Percentiles rank a stretch among this genome's conserved stretches.
These are phyloP conservation scores for Ascoidea rubescens DNA, from an alignment of 805 yeast genomes.

Conservation along the genomic window DNA sequence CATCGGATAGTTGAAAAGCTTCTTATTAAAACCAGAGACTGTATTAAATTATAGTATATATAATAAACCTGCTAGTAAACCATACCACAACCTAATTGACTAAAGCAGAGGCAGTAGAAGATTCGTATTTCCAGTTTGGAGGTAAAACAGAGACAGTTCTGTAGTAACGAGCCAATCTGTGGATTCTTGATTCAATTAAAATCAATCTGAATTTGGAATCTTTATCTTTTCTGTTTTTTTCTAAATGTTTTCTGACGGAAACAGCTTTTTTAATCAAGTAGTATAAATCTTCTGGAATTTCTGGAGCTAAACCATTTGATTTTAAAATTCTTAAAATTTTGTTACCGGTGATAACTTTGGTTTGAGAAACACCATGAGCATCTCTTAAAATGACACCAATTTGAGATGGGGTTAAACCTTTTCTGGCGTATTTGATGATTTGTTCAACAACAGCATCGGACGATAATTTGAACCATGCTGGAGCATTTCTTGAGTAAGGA, in stretches of 20 bases:
- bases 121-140: slow-evolving; percentile 99
- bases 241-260: slow-evolving; percentile 99
- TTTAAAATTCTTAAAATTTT: slow-evolving; percentile 98
- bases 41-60: too few relatives aligned
- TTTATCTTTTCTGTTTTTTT: slow-evolving; percentile 99
- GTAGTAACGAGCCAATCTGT: slow-evolving; percentile 99
- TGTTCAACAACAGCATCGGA: slow-evolving; percentile 95
- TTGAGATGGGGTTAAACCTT: slow-evolving; percentile 99
- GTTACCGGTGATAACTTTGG: slow-evolving; percentile 97
- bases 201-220: slow-evolving; percentile 99
- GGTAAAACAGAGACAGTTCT: slow-evolving; percentile 98
- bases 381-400: slow-evolving; percentile 99
- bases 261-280: slow-evolving; percentile 99
- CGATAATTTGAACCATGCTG: slow-evolving; percentile 98
- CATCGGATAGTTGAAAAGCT: too few relatives aligned
- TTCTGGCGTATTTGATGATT: slow-evolving; percentile 98
- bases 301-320: slow-evolving; percentile 99
- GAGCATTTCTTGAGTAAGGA: slow-evolving; percentile 98
- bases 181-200: slow-evolving; percentile 99
- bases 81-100: slow-evolving; percentile 79
- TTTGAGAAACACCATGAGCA: slow-evolving; percentile 99
- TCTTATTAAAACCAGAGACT: background rate
- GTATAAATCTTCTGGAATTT: slow-evolving; percentile 99
- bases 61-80: background rate
- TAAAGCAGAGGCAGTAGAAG: slow-evolving; percentile 99